A percentile compares a stretch with the other conserved stretches of the same genome.
Conservation (phyloP, 2,329 filamentous ascomycete species). For the Neofusicoccum laricinum region DNA sequence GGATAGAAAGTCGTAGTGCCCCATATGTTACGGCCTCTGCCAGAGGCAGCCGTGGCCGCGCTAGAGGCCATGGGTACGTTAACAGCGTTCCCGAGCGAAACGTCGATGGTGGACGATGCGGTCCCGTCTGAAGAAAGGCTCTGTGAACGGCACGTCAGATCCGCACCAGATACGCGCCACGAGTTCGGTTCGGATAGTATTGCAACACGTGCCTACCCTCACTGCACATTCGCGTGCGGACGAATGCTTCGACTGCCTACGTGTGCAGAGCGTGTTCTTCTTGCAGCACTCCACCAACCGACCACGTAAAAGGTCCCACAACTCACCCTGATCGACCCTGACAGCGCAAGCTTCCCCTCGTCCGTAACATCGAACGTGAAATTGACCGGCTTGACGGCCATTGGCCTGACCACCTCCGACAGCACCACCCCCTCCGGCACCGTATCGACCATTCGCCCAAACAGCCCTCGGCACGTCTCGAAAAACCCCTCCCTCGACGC, state of each 20-base stretch:
- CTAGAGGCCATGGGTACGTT: background rate
- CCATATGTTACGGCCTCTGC: background rate
- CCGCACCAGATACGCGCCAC: no score
- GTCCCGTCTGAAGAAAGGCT: background rate
- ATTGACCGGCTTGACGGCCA: background rate
- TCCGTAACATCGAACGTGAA: background rate
- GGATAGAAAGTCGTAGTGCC: background rate
- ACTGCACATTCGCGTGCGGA: no score
- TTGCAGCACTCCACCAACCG: no score
- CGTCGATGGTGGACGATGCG: background rate
- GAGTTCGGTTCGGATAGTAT: background rate
- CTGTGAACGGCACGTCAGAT: background rate
- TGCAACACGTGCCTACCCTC: no score
- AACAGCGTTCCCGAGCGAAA: background rate
- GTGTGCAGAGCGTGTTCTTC: no score
- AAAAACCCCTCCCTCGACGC: slow-evolving; percentile 17
- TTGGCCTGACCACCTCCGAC: background rate
- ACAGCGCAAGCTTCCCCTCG: background rate
- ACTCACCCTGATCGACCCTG: background rate
- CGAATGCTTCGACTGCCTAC: no score
- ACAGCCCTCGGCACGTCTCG: slow-evolving; percentile 21
- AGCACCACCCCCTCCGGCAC: slow-evolving; percentile 19
- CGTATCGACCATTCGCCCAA: slow-evolving; percentile 24
- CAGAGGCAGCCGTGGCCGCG: background rate
- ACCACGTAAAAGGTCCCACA: no score